Evolutionary conservation across 2,329 filamentous ascomycete genomes (phyloP).

Genomic region (Neopestalotiopsis sp.): DNA sequence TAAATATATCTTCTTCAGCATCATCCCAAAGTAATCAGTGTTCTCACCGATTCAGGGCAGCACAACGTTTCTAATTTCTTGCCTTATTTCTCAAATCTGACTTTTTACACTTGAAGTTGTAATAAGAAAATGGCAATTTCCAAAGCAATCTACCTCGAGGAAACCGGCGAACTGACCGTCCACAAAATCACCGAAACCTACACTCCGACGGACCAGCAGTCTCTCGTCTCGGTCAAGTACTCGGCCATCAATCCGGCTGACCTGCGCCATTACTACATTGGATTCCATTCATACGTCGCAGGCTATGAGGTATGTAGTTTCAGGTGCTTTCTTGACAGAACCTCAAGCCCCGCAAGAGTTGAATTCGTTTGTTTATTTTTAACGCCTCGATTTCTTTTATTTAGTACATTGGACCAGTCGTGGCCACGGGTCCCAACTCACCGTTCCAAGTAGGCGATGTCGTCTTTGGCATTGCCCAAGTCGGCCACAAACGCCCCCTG

Average conservation of each 20-base stretch:
- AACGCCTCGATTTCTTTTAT: too few species aligned
- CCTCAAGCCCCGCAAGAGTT: too few species aligned
- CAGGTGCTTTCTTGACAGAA: too few species aligned
- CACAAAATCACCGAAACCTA: constrained; percentile 17
- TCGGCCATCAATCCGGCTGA: constrained; percentile 31
- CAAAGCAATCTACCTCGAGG: constrained; percentile 22
- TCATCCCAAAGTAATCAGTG: too few species aligned
- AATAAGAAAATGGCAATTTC: background rate
- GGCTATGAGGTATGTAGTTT: constrained; percentile 25
- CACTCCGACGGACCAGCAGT: constrained; percentile 21
- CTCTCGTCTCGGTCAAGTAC: constrained; percentile 25
- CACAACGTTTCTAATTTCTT: too few species aligned
- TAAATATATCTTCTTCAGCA: too few species aligned
- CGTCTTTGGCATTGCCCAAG: constrained; percentile 26
- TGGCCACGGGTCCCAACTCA: constrained; percentile 20
- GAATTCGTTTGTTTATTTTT: too few species aligned
- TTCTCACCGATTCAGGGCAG: too few species aligned
- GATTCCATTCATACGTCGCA: constrained; percentile 27
- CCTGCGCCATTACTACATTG: constrained; percentile 28
- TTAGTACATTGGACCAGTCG: constrained; percentile 24
- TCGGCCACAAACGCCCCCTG: constrained; percentile 23
- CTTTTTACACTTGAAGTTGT: background rate
- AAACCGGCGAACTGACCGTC: constrained; percentile 12
- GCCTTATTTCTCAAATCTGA: too few species aligned
- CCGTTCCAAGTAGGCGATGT: constrained; percentile 22